Evolutionary conservation across 192 early-diverging fungal species (phyloP).

Genomic region (Spizellomyces punctatus): DNA sequence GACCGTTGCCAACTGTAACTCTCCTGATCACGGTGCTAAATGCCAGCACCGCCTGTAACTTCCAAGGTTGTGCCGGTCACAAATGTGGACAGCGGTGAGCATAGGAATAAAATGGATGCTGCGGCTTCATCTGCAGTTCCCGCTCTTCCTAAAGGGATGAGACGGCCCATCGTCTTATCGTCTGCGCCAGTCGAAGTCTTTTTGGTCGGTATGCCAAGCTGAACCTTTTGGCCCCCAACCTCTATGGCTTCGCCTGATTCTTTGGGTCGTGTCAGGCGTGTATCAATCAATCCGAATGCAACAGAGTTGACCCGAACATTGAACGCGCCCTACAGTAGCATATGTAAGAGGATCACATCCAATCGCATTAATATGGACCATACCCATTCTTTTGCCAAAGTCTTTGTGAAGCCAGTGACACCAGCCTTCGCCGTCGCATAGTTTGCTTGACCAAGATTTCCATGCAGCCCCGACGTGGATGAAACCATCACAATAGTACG

Average conservation of each 20-base stretch:
- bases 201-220: slow-evolving; percentile 60
- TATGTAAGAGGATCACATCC: too few relatives aligned
- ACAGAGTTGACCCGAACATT: slow-evolving; percentile 67
- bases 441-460: slow-evolving; percentile 40
- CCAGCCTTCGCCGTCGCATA: slow-evolving; percentile 52
- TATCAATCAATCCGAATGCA: slow-evolving; percentile 66
- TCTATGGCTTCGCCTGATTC: slow-evolving; percentile 62
- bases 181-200: slow-evolving; percentile 38
- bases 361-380: too few relatives aligned
- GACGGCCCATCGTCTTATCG: slow-evolving; percentile 3
- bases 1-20: too few relatives aligned
- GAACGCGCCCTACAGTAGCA: slow-evolving; percentile 40
- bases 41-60: slow-evolving; percentile 66
- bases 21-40: slow-evolving; percentile 24
- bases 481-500: slow-evolving; percentile 54
- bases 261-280: slow-evolving; percentile 68
- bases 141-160: slow-evolving; percentile 59
- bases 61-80: slow-evolving; percentile 63
- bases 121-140: slow-evolving; percentile 68
- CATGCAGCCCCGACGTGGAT: slow-evolving; percentile 31
- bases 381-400: slow-evolving; percentile 61
- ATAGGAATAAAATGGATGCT: slow-evolving; percentile 57
- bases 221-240: slow-evolving; percentile 62
- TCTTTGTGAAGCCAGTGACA: slow-evolving; percentile 46
- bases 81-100: slow-evolving; percentile 59